phyloP scores from a whole-genome alignment of 495 filamentous ascomycete genomes.

The Penicillium canescens region DNA sequence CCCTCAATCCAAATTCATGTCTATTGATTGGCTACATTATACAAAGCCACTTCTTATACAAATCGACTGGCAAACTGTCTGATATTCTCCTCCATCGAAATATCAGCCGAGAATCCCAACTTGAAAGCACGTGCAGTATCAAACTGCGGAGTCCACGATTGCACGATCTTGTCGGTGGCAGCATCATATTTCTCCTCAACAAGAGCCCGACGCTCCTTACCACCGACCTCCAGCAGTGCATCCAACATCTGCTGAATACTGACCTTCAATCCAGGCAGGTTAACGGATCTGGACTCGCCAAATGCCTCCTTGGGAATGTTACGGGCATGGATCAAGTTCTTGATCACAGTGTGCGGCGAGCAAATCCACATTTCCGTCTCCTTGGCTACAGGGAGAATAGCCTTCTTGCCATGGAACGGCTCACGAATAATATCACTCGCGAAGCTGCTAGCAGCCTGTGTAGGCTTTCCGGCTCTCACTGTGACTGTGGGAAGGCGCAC shows the following conservation, averaged over 20 bases:
- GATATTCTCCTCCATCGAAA: slow-evolving; percentile 57
- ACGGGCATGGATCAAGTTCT: slow-evolving; percentile 69
- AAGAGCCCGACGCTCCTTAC: slow-evolving; percentile 62
- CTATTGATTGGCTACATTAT: slow-evolving; percentile 16
- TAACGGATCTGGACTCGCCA: slow-evolving; percentile 60
- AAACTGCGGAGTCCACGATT: slow-evolving; percentile 71
- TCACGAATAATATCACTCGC: slow-evolving; percentile 73
- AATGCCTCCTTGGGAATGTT: slow-evolving; percentile 55
- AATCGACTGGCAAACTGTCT: slow-evolving; percentile 48
- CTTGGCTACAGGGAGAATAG: slow-evolving; percentile 58
- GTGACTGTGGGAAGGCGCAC: slow-evolving; percentile 75
- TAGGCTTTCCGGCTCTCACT: slow-evolving; percentile 72
- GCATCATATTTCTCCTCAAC: slow-evolving; percentile 68
- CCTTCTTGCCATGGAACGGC: slow-evolving; percentile 62
- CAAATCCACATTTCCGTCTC: slow-evolving; percentile 65
- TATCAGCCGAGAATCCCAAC: slow-evolving; percentile 63
- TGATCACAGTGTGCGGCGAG: slow-evolving; percentile 64
- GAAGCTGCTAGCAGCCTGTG: slow-evolving; percentile 73
- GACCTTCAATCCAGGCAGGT: slow-evolving; percentile 72
- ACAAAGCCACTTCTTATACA: slow-evolving; percentile 17
- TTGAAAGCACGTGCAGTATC: slow-evolving; percentile 57
- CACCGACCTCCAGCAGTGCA: slow-evolving; percentile 67
- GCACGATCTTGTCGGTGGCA: slow-evolving; percentile 67
- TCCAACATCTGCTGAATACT: slow-evolving; percentile 75
- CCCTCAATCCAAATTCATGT: slow-evolving; percentile 7